Evolutionary conservation across 2,329 filamentous ascomycete species (phyloP), one percentile per base, ranked within the genome.

Genomic region (Sporothrix mexicana): DNA sequence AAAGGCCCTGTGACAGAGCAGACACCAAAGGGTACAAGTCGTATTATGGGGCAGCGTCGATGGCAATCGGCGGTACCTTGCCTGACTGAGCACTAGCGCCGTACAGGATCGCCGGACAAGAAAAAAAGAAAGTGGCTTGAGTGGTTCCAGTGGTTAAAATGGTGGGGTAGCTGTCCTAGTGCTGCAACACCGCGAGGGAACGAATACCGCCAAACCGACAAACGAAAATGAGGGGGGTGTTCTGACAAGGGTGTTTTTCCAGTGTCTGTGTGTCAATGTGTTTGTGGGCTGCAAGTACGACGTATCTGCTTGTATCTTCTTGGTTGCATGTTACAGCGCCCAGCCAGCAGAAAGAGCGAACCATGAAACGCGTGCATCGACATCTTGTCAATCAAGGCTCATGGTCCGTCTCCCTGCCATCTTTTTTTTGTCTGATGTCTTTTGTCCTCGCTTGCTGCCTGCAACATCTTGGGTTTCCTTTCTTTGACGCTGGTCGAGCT

Each of bases 41-140:
- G 3, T 1, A 23, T 64, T 64, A 45, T 20, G 59, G 59, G 36
- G 59, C 59, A 41, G 8, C 10, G 17, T 30, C 62, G 49, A 57
- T 69, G 66, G 66, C 47, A 69, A 69, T 69, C 36, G 66, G 49
- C 66, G 17, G 66, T 30, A 41, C n/a, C 49, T 69, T 69, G 12
- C 49, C 66, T 69, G 36, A 9, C 49, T 69, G 25, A 45, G 47
- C 66, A 12, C 49, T 69, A 69, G 66, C 66, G 66, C 49, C 15
- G 25, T 43, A 7, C 8, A 66, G 66, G 66, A 69, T 69, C 66
- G 66, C n/a, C 47, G 64, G 64, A 9, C 9, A 59, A 59, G 25
- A 25, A 59, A 30, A 15, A 25, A 9, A 9, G 36, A 64, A 43
- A 45, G 8, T 17, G 47, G 13, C 20, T 12, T 1, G 20, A 66